phyloP scores from a whole-genome alignment of 768 basidiomycete genomes.

The Austroboletus eburneus region DNA sequence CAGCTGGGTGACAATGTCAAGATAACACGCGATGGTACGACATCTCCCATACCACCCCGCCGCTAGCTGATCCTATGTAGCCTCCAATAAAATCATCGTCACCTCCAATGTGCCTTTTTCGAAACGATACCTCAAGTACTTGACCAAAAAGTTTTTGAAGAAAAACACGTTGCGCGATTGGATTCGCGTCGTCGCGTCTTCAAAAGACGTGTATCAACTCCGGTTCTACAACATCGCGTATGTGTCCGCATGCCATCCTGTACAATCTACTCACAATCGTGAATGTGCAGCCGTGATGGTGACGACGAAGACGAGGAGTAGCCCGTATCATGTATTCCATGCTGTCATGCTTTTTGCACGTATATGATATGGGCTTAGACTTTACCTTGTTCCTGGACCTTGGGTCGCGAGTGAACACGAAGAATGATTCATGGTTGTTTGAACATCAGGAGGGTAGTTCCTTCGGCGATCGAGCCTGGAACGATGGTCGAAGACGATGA shows the following conservation, averaged over 20 bases:
- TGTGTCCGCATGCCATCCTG: slow-evolving; percentile 23
- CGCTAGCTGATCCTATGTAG: slow-evolving; percentile 33
- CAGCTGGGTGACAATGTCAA: slow-evolving; percentile 89
- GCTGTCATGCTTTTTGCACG: background rate
- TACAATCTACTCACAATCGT: slow-evolving; percentile 1
- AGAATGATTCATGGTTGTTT: no score
- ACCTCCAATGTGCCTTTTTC: slow-evolving; percentile 87
- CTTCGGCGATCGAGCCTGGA: no score
- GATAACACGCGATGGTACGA: slow-evolving; percentile 76
- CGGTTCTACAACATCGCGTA: slow-evolving; percentile 93
- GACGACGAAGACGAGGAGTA: slow-evolving; percentile 56
- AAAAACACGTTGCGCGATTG: slow-evolving; percentile 95
- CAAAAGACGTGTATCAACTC: slow-evolving; percentile 92
- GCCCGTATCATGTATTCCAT: slow-evolving; percentile 7
- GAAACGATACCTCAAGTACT: slow-evolving; percentile 96
- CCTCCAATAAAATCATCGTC: slow-evolving; percentile 79
- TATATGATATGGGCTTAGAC: slow-evolving; percentile 8
- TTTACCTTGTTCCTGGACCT: background rate
- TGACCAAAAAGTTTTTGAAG: slow-evolving; percentile 99
- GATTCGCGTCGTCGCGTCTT: slow-evolving; percentile 94
- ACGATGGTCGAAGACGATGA: no score
- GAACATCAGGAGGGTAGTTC: no score
- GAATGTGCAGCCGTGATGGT: slow-evolving; percentile 37
- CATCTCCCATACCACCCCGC: slow-evolving; percentile 14
- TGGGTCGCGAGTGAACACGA: no score